Base-by-base conservation (phyloP, 208 protist species). In the Leishmania mexicana region DNA sequence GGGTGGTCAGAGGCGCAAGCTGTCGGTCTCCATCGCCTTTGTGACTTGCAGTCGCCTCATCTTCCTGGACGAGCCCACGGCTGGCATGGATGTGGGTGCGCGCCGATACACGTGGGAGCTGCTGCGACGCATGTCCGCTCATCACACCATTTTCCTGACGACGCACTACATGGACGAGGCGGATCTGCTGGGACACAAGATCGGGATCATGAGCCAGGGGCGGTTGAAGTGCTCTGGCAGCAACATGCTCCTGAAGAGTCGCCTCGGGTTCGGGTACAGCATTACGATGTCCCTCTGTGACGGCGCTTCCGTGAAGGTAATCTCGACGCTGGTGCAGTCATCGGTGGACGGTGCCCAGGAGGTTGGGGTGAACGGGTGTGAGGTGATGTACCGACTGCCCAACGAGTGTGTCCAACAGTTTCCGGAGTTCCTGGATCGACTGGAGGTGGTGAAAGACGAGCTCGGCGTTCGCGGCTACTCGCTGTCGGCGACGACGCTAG, bases 121-220 rank as follows among this genome's bases (percentile, higher is more conserved):
- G 53, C 83, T 96, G 81, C 80, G 89, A 0, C 47, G 80, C 31
- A 90, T 92, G 83, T 83, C 91, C 13, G 54, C 28, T 2, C 11
- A 49, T 7, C 84, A 88, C 81, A 97, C 89, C 24, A 95, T 96
- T 58, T 45, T 96, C 17, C 82, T 96, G 62, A 94, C 88, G 70
- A 98, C 97, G 45, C 98, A 99, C 86, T 98, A 95, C 85, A 99
- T 99, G 98, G 98, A 99, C 80, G 99, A 99, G 87, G 99, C 99
- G 3, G 98, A 99, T 54, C 76, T 97, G 38, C 89, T 99, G 35
- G 90, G 92, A 17, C 89, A 98, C 84, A 81, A 89, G n/a, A 97
- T 99, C 73, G 97, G 92, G 0, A 99, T 99, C 71, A 95, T 99
- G 89, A 89, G 88, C 53, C 81, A 87, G 42, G 92, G 92, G 57